phyloP scores from a whole-genome alignment of 1,284 basidiomycete species.

The Microbotryomycetes sp. region DNA sequence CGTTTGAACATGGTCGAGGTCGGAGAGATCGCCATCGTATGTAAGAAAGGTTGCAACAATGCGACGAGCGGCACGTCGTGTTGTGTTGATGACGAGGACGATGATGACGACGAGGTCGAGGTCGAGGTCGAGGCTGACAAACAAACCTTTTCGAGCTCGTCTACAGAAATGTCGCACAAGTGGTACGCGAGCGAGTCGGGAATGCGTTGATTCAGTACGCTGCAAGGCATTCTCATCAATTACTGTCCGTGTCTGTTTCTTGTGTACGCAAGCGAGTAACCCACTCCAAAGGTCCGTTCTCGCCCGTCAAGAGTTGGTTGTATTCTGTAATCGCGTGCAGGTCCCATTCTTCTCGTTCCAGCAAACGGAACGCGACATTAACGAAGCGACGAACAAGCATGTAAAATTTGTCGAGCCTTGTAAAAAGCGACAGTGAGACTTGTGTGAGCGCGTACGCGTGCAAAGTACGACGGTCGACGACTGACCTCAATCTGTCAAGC shows the following conservation, averaged over 20 bases:
- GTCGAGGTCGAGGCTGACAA: constrained; percentile 24
- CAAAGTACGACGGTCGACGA: background rate
- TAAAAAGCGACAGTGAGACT: too few relatives aligned
- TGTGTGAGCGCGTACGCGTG: background rate
- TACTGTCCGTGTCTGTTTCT: background rate
- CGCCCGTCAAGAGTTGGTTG: constrained; percentile 56
- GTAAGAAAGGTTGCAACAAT: constrained; percentile 61
- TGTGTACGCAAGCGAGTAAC: constrained; percentile 31
- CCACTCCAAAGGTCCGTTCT: constrained; percentile 71
- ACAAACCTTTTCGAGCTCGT: constrained; percentile 77
- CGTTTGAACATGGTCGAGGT: constrained; percentile 59
- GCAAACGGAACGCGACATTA: constrained; percentile 72
- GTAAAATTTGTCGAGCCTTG: constrained; percentile 92
- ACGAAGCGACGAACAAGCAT: constrained; percentile 85
- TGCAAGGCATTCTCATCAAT: constrained; percentile 39
- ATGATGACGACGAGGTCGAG: constrained; percentile 22
- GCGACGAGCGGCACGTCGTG: constrained; percentile 48
- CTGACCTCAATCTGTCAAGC: constrained; percentile 77
- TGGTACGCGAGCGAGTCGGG: constrained; percentile 77
- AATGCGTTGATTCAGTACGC: constrained; percentile 63
- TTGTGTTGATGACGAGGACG: background rate
- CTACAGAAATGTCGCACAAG: constrained; percentile 79
- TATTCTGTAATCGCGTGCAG: constrained; percentile 51
- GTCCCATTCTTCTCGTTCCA: constrained; percentile 66
- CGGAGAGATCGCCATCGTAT: constrained; percentile 58